These are phyloP conservation scores for Metschnikowia continentalis DNA, from an alignment of 805 yeast species.

Conservation along the genomic window DNA sequence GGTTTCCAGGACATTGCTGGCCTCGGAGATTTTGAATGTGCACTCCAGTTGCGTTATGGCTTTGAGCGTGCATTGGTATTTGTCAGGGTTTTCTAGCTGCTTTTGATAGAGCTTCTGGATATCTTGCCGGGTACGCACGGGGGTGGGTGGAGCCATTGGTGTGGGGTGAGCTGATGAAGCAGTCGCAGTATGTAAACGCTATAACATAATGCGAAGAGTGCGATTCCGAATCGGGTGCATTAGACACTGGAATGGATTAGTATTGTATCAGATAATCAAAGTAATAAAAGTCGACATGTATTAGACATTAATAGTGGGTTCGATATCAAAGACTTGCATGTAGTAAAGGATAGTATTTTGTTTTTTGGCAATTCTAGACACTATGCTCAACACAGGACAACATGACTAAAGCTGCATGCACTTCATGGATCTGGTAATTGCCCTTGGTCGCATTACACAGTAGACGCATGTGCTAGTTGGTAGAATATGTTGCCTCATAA, in stretches of 20 bases:
- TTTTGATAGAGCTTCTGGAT: constrained; percentile 23
- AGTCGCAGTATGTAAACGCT: neutral
- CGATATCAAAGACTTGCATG: no score
- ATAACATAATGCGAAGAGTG: neutral
- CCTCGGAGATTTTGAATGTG: constrained; percentile 30
- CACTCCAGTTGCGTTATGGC: constrained; percentile 40
- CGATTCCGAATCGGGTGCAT: neutral
- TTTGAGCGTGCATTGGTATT: constrained; percentile 31
- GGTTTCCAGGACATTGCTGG: constrained; percentile 28
- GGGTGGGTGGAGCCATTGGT: constrained; percentile 43
- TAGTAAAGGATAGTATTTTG: no score
- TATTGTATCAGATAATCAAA: no score
- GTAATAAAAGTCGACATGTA: neutral
- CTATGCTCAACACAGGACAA: neutral
- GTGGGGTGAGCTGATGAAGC: neutral
- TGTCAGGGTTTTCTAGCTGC: constrained; percentile 27
- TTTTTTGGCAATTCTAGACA: neutral
- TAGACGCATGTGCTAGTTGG: neutral
- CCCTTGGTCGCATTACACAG: no score
- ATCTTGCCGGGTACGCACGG: constrained; percentile 31
- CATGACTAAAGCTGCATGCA: no score
- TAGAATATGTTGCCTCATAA: neutral
- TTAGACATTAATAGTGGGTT: neutral
- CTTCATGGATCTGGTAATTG: no score
- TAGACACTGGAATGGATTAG: no score